These are phyloP conservation scores for Madurella mycetomatis DNA, from an alignment of 2,329 filamentous ascomycete species.

Conservation along the genomic window DNA sequence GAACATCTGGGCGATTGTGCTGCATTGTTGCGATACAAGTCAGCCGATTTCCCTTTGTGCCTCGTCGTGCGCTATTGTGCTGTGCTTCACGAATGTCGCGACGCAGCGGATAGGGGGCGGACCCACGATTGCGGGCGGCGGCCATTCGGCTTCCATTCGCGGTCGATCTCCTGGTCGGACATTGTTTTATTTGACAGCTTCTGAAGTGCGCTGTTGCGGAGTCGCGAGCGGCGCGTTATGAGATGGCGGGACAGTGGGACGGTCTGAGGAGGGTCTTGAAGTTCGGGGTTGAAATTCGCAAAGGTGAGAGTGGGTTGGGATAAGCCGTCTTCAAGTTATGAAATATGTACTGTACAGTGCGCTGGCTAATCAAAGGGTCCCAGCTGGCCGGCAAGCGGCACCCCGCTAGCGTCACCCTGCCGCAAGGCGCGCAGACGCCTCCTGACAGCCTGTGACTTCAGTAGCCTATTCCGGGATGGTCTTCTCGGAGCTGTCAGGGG, in stretches of 20 bases:
- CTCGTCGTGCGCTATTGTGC: constrained; percentile 41
- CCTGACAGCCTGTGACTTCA: constrained; percentile 15
- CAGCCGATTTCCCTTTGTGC: constrained; percentile 6
- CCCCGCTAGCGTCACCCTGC: constrained; percentile 8
- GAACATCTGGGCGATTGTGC: constrained; percentile 83
- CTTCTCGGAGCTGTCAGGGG: constrained; percentile 5
- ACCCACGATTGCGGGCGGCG: constrained; percentile 80
- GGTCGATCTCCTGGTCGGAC: constrained; percentile 66
- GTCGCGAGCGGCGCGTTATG: background rate
- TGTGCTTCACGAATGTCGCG: constrained; percentile 27
- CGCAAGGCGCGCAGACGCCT: constrained; percentile 4
- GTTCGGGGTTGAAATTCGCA: background rate
- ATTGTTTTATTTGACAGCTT: constrained; percentile 24
- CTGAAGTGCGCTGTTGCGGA: background rate
- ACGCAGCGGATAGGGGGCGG: constrained; percentile 45
- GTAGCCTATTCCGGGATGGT: constrained; percentile 13
- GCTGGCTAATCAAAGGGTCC: constrained; percentile 3
- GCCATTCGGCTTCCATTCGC: constrained; percentile 74
- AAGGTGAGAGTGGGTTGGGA: background rate
- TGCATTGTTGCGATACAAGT: constrained; percentile 36
- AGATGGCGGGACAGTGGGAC: background rate
- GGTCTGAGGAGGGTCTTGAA: background rate
- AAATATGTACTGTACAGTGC: background rate
- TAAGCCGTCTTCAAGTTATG: background rate
- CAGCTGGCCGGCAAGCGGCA: constrained; percentile 16